Conservation (phyloP, 2,329 filamentous ascomycete species). For the Pyrenochaeta sp. region DNA sequence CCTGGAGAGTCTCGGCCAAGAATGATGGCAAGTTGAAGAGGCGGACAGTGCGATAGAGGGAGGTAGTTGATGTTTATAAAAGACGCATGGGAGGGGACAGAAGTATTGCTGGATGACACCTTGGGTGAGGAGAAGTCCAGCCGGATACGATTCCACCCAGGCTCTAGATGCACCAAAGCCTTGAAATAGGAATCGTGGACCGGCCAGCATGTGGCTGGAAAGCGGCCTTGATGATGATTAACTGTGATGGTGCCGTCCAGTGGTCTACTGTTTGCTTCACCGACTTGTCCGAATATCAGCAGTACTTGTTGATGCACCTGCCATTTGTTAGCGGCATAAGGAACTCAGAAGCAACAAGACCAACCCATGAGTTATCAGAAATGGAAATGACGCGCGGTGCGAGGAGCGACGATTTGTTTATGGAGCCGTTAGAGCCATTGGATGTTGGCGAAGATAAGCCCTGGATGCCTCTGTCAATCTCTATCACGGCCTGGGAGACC, state of each 20-base stretch:
- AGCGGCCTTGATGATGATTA: conserved; percentile 82
- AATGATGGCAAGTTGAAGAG: conserved; percentile 87
- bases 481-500: background rate
- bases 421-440: conserved; percentile 58
- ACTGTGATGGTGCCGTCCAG: conserved; percentile 83
- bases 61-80: conserved; percentile 88
- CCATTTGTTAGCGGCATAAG: conserved; percentile 22
- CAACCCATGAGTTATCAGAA: conserved; percentile 83
- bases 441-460: conserved; percentile 63
- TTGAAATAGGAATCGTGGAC: conserved; percentile 93
- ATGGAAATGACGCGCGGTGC: conserved; percentile 83
- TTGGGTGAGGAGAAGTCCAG: conserved; percentile 90
- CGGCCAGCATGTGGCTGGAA: conserved; percentile 85
- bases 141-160: conserved; percentile 86
- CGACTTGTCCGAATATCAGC: conserved; percentile 81
- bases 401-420: conserved; percentile 75
- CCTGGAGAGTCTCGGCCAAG: conserved; percentile 87
- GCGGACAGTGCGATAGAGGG: conserved; percentile 78
- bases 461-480: conserved; percentile 26
- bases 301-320: conserved; percentile 93
- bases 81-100: conserved; percentile 76
- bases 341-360: conserved; percentile 36
- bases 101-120: conserved; percentile 72
- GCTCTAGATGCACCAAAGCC: conserved; percentile 85
- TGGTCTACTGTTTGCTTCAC: conserved; percentile 71